These are phyloP conservation scores for Boletus bicolor DNA, from an alignment of 768 basidiomycete species.

Conservation along the genomic window DNA sequence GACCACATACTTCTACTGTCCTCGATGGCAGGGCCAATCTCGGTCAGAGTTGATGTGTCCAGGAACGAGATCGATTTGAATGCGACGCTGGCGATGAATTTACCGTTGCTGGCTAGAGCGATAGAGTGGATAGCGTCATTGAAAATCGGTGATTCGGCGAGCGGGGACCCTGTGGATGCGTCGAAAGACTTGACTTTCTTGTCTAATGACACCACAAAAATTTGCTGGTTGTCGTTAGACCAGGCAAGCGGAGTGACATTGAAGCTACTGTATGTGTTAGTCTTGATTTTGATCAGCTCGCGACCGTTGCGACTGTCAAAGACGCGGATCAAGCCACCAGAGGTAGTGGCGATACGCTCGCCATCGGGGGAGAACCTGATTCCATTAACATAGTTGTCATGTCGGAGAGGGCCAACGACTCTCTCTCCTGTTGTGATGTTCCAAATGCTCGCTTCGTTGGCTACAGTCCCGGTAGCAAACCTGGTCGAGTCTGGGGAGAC, in stretches of 20 bases:
- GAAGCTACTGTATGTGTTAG: too few species aligned
- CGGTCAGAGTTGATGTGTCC: background rate
- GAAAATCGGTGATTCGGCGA: background rate
- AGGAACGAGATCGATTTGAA: background rate
- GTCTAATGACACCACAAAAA: background rate
- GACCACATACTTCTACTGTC: accelerated
- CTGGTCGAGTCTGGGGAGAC: background rate
- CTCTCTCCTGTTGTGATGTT: background rate
- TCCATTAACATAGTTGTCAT: accelerated
- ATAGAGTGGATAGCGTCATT: background rate
- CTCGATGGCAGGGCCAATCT: background rate
- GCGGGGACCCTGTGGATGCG: background rate
- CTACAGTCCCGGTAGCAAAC: background rate
- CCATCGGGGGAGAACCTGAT: background rate
- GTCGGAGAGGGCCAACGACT: background rate
- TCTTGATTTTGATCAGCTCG: background rate
- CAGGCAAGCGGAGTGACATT: background rate
- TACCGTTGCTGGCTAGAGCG: background rate
- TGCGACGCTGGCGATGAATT: background rate
- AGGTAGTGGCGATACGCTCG: background rate
- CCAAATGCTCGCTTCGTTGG: background rate
- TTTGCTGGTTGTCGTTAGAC: background rate
- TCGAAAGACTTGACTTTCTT: background rate
- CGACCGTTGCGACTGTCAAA: background rate
- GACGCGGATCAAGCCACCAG: background rate